These are phyloP conservation scores for Fusarium subglutinans DNA, from an alignment of 2,329 filamentous ascomycete species.

Conservation along the genomic window DNA sequence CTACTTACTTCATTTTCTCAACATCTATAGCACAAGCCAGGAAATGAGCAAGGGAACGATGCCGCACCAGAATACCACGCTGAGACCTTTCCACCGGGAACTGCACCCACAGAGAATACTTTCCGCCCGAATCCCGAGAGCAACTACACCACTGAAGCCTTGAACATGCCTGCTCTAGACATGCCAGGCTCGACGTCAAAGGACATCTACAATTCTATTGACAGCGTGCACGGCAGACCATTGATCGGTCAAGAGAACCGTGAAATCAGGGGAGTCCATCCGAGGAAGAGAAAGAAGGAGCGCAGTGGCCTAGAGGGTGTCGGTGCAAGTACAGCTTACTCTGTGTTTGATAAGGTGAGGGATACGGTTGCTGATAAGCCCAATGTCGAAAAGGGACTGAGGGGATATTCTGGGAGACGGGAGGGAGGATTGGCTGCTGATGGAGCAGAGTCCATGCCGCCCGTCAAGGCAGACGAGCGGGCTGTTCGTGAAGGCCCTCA, in stretches of 20 bases:
- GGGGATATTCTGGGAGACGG: neutral
- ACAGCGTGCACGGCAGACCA: neutral
- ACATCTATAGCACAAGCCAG: neutral
- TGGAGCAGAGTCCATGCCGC: neutral
- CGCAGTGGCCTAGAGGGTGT: neutral
- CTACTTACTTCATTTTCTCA: too few relatives aligned
- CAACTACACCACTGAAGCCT: neutral
- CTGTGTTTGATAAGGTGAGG: neutral
- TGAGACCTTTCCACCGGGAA: neutral
- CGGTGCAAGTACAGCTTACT: neutral
- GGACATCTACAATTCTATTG: neutral
- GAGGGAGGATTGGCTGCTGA: neutral
- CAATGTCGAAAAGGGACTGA: neutral
- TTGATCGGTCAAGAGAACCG: neutral
- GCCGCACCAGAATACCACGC: neutral
- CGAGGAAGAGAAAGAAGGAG: slow-evolving; percentile 8
- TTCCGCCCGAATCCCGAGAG: neutral
- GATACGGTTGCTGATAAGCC: slow-evolving; percentile 1
- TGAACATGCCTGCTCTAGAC: neutral
- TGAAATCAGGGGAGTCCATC: neutral
- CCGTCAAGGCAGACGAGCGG: neutral
- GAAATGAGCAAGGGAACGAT: neutral
- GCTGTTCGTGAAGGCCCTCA: neutral
- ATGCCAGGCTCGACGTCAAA: neutral
- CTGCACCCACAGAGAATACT: neutral